Conservation (phyloP, 352 stramenopile genomes). For the Phytophthora fragariae region DNA sequence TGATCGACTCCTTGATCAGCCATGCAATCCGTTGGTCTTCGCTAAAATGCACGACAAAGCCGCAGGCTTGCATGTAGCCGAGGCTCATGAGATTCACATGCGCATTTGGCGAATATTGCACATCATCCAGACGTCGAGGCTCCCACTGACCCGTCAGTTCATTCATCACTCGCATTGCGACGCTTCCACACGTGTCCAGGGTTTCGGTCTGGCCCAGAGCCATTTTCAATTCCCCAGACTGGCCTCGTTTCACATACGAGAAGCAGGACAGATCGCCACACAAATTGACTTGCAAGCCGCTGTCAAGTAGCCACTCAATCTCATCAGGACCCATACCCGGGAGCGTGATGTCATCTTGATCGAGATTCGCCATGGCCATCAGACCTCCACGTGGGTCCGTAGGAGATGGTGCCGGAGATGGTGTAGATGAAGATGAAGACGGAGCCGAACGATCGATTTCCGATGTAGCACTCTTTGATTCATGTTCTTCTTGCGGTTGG, state of each 20-base stretch:
- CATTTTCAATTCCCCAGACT: slow-evolving; percentile 2
- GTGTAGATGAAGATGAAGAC: neutral
- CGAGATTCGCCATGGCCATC: neutral
- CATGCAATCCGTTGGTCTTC: slow-evolving; percentile 7
- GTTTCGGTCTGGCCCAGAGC: slow-evolving; percentile 1
- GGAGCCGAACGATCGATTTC: neutral
- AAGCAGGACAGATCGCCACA: neutral
- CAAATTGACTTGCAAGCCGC: slow-evolving; percentile 16
- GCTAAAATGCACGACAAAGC: slow-evolving; percentile 11
- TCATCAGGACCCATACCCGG: neutral
- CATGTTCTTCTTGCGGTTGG: neutral
- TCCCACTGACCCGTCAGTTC: slow-evolving; percentile 6
- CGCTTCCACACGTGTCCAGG: neutral
- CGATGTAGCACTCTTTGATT: too few relatives aligned
- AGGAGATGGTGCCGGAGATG: neutral
- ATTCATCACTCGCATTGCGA: slow-evolving; percentile 9
- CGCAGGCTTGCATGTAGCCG: slow-evolving; percentile 16
- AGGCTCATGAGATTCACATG: slow-evolving; percentile 20
- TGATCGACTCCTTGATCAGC: neutral
- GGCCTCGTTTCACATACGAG: slow-evolving; percentile 4
- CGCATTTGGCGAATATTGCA: slow-evolving; percentile 18
- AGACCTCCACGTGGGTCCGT: neutral
- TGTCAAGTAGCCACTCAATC: neutral
- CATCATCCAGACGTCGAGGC: slow-evolving; percentile 17
- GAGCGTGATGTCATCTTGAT: neutral